Evolutionary conservation across 768 basidiomycete species (phyloP).

Genomic region (Strobilomyces echinocephalus): DNA sequence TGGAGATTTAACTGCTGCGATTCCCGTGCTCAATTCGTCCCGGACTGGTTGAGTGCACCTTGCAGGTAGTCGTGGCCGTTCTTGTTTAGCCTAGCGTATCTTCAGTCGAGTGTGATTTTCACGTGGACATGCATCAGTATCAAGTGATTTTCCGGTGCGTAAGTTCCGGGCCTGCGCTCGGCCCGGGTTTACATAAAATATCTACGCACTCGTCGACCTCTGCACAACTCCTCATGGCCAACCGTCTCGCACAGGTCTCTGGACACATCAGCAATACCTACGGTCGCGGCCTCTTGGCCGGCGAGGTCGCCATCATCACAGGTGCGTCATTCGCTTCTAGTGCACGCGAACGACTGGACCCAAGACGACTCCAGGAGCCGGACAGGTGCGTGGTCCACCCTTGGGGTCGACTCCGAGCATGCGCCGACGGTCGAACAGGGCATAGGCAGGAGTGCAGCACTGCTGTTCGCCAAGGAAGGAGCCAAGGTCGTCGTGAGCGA

Average conservation of each 20-base stretch:
- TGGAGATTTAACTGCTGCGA: no score
- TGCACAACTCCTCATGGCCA: conserved; percentile 36
- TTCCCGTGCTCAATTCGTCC: no score
- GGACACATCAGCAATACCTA: conserved; percentile 56
- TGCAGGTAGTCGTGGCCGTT: no score
- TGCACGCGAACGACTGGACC: not conserved
- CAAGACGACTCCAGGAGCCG: conserved; percentile 49
- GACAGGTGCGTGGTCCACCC: conserved; percentile 50
- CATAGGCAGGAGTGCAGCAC: conserved; percentile 69
- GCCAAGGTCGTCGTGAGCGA: conserved; percentile 85
- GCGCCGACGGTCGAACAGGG: conserved; percentile 41
- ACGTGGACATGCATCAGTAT: not conserved
- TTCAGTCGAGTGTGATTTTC: not conserved
- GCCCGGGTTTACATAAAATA: not conserved
- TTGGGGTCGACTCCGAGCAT: no score
- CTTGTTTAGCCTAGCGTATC: no score
- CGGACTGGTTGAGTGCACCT: no score
- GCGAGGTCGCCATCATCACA: conserved; percentile 83
- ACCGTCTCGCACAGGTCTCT: conserved; percentile 64
- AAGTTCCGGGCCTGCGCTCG: not conserved
- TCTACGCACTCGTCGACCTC: not conserved
- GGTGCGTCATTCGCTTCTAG: conserved; percentile 40
- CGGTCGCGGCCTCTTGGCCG: conserved; percentile 56
- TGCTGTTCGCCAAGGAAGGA: conserved; percentile 79
- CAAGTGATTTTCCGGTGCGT: not conserved